Evolutionary conservation across 2,329 filamentous ascomycete species (phyloP), one percentile per base, ranked within the genome.

Genomic region (Elsinoe australis): DNA sequence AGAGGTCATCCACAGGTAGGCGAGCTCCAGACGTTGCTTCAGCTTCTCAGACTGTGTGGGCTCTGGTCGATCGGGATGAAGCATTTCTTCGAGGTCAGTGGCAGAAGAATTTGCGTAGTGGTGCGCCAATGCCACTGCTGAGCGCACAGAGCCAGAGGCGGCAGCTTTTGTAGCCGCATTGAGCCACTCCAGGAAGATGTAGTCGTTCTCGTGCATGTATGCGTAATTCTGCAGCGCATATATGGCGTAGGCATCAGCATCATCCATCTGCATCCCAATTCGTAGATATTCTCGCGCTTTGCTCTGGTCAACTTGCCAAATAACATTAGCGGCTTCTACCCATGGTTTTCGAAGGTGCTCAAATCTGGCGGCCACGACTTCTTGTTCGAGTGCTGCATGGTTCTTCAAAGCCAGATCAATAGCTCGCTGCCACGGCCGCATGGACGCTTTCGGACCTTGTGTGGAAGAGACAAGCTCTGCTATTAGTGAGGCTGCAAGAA

Each of bases 141-240:
- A 67, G 47, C 62, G 61, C 5, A 56, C 49, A 42, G 69, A 62
- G 1, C 65, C 63, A 4, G 64, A 64, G 8, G 64, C 62, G 3
- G 69, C 70, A 2, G 70, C 69, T 59, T 71, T 72, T 26, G 60
- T 71, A 46, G 66, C 66, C 52, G 67, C 64, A 49, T 63, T 63
- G 6, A 72, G 56, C 70, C 70, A 72, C 2, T 60, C 55, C 24
- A 55, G 55, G 12, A 59, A 65, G 19, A 54, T 51, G 21, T 53
- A 51, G 2, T 59, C 54, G 12, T 56, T 52, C 4, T 54, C 49
- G 28, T 56, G 45, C 4, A 15, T n/a, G 32, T 29, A 8, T 12
- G 35, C 28, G 10, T 53, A 45, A 10, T 54, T 51, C 17, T 61
- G 56, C 3, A 54, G 51, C 1, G 67, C 60, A 6, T 66, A 62